phyloP scores from a whole-genome alignment of 2,329 filamentous ascomycete genomes.

The Aspergillus sp. region DNA sequence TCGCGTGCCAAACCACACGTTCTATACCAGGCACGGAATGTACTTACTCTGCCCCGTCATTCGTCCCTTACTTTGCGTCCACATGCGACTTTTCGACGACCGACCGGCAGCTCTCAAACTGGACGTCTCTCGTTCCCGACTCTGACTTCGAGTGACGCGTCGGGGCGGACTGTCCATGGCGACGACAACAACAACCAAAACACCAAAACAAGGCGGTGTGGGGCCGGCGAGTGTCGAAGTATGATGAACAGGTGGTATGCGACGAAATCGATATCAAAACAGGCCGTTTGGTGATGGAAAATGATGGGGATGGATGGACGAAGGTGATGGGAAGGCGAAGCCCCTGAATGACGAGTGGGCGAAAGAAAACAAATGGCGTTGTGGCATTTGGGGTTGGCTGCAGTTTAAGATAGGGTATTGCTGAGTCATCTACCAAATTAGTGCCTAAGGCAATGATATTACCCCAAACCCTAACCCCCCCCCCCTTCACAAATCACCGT shows the following conservation, averaged over 20 bases:
- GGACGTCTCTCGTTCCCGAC: constrained; percentile 30
- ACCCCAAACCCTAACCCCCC: no score
- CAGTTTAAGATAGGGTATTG: constrained; percentile 8
- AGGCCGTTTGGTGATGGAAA: background rate
- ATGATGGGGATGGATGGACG: background rate
- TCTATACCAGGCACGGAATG: background rate
- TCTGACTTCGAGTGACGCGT: constrained; percentile 39
- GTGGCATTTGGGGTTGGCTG: background rate
- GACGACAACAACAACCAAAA: constrained; percentile 1
- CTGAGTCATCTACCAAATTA: background rate
- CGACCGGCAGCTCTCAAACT: background rate
- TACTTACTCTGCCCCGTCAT: constrained; percentile 5
- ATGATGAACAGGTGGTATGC: background rate
- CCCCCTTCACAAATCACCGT: no score
- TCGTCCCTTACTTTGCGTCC: constrained; percentile 7
- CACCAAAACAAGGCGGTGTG: constrained; percentile 1
- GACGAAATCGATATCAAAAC: background rate
- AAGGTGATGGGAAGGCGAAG: background rate
- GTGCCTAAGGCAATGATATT: background rate
- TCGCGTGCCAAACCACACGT: background rate
- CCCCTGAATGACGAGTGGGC: constrained; percentile 2
- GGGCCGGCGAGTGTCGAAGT: background rate
- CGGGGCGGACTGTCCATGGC: constrained; percentile 8
- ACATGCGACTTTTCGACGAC: constrained; percentile 1
- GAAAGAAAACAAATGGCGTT: background rate